Percentiles rank a stretch among this genome's conserved stretches.
Conservation (phyloP, 225 moss, liverwort and hornwort genomes). For the Polytrichum commune region DNA sequence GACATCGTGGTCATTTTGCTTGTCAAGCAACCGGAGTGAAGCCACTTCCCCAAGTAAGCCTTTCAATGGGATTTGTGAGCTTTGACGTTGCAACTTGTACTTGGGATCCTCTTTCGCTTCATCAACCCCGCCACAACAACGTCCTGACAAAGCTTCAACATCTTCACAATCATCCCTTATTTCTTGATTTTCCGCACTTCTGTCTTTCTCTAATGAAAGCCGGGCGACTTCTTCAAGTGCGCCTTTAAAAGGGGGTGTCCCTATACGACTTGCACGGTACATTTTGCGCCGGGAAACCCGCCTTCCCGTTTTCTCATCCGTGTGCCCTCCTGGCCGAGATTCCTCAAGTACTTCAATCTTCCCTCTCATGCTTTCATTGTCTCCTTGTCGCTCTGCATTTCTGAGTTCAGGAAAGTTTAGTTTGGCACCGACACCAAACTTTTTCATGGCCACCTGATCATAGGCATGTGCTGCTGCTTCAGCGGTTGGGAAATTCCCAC, state of each 20-base stretch:
- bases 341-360: slow-evolving; percentile 10
- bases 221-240: slow-evolving; percentile 36
- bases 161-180: slow-evolving; percentile 16
- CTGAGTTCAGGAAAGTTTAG: slow-evolving; percentile 9
- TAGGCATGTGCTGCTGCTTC: slow-evolving; percentile 9
- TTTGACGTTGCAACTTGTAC: slow-evolving; percentile 14
- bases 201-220: slow-evolving; percentile 28
- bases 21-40: slow-evolving; percentile 4
- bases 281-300: slow-evolving; percentile 48
- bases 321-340: slow-evolving; percentile 7
- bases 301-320: slow-evolving; percentile 23
- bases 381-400: slow-evolving; percentile 6
- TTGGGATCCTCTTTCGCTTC: slow-evolving; percentile 2
- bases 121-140: background rate
- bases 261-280: slow-evolving; percentile 41
- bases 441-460: slow-evolving; percentile 13
- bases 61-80: slow-evolving; percentile 8
- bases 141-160: slow-evolving; percentile 3
- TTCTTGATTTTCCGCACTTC: slow-evolving; percentile 19
- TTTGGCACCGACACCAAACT: slow-evolving; percentile 1
- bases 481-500: slow-evolving; percentile 18
- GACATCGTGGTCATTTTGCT: slow-evolving; percentile 14
- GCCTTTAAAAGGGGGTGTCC: slow-evolving; percentile 28
- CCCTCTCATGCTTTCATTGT: slow-evolving; percentile 5
- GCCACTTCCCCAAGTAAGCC: slow-evolving; percentile 11